A percentile compares a stretch with the other conserved stretches of the same genome.
These are phyloP conservation scores for Leccinum subgranulosum DNA, from an alignment of 768 basidiomycete genomes.

Conservation along the genomic window DNA sequence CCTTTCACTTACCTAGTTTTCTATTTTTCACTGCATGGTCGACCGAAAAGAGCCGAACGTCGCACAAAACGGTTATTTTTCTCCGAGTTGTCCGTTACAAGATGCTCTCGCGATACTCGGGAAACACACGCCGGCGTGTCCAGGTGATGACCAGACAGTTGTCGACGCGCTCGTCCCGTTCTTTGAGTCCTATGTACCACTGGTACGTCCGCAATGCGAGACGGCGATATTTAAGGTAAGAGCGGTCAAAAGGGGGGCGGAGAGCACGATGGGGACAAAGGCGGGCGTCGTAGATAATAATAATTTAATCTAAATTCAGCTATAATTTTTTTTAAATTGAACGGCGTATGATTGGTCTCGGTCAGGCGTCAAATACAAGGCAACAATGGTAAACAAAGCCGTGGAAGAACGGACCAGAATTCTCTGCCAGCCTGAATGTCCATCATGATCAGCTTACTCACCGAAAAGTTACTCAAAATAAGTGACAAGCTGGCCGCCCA, in stretches of 20 bases:
- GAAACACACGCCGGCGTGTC: slow-evolving; percentile 48
- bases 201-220: background rate
- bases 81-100: slow-evolving; percentile 13
- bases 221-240: slow-evolving; percentile 16
- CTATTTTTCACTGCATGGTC: slow-evolving; percentile 41
- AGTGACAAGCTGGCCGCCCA: too few species aligned
- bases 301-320: too few species aligned
- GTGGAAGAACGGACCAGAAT: too few species aligned
- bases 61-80: background rate
- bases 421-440: too few species aligned
- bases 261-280: slow-evolving; percentile 44
- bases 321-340: too few species aligned
- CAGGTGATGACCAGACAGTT: slow-evolving; percentile 53
- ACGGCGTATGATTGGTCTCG: slow-evolving; percentile 17
- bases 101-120: slow-evolving; percentile 31
- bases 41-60: background rate
- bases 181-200: slow-evolving; percentile 23
- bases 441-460: too few species aligned
- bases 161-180: slow-evolving; percentile 53
- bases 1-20: slow-evolving; percentile 32
- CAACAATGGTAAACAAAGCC: too few species aligned
- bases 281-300: slow-evolving; percentile 48
- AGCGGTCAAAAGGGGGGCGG: too few species aligned
- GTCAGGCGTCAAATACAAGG: background rate
- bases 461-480: too few species aligned